These are phyloP conservation scores for Picochlorum costavermella DNA, from an alignment of 139 green algal genomes.

Conservation along the genomic window DNA sequence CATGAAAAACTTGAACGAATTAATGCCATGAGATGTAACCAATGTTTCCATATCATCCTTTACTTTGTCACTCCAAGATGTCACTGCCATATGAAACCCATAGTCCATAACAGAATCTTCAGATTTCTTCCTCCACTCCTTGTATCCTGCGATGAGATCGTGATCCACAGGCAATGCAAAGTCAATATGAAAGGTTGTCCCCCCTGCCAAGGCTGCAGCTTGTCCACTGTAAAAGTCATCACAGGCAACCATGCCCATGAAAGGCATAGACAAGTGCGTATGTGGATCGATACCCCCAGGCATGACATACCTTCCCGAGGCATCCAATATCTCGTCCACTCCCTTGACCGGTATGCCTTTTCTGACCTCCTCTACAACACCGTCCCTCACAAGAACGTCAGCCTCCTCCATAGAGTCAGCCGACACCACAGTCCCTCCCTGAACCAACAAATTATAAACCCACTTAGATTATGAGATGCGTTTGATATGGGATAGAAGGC, in stretches of 20 bases:
- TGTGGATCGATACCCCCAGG: constrained; percentile 95
- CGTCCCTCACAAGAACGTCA: constrained; percentile 79
- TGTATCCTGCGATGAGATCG: constrained; percentile 57
- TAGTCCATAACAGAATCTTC: constrained; percentile 79
- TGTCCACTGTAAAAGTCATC: constrained; percentile 82
- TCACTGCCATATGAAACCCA: constrained; percentile 93
- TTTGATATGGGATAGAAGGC: neutral
- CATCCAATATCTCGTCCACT: constrained; percentile 56
- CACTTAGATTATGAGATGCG: neutral
- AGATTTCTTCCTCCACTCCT: constrained; percentile 51
- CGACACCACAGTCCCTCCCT: constrained; percentile 89
- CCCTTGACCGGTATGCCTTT: constrained; percentile 28
- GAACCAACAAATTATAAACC: neutral
- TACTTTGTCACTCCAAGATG: constrained; percentile 61
- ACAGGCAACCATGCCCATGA: constrained; percentile 73
- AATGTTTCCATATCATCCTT: constrained; percentile 68
- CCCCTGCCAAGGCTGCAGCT: constrained; percentile 77
- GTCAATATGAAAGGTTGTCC: constrained; percentile 96
- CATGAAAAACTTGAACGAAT: constrained; percentile 98
- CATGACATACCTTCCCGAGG: constrained; percentile 73
- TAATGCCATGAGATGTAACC: constrained; percentile 61
- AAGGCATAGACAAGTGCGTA: constrained; percentile 93
- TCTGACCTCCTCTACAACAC: constrained; percentile 53
- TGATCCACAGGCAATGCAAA: constrained; percentile 81
- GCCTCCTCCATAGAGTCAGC: constrained; percentile 48